phyloP scores from a whole-genome alignment of 768 basidiomycete genomes.

The Boletales sp. region DNA sequence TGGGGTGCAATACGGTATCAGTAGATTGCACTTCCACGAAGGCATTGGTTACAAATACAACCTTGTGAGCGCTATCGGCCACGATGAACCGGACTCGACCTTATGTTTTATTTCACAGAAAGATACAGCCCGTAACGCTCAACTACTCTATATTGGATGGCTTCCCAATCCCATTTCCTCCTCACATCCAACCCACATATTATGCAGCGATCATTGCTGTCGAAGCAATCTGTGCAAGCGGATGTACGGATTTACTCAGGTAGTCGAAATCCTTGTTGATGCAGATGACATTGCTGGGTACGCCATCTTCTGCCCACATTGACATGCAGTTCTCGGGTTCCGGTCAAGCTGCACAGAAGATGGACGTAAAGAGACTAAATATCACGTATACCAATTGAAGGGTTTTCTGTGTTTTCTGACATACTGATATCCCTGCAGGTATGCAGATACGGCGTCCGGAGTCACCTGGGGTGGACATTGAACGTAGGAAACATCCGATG shows the following conservation, averaged over 20 bases:
- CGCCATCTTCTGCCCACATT: conserved; percentile 51
- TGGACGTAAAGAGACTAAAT: conserved; percentile 46
- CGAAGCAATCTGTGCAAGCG: conserved; percentile 46
- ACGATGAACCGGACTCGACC: background rate
- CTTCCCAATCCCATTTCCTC: conserved; percentile 47
- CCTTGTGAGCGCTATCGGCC: conserved; percentile 34
- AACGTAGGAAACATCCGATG: conserved; percentile 51
- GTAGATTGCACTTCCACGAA: conserved; percentile 58
- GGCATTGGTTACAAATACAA: conserved; percentile 73
- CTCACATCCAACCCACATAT: conserved; percentile 65
- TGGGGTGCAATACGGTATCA: conserved; percentile 53
- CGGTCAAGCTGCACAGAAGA: conserved; percentile 23
- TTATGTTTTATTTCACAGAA: background rate
- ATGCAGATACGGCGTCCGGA: conserved; percentile 47
- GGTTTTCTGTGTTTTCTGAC: background rate
- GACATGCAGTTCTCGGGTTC: conserved; percentile 36
- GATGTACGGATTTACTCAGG: conserved; percentile 34
- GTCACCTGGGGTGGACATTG: conserved; percentile 54
- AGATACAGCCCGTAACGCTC: conserved; percentile 60
- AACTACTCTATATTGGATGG: conserved; percentile 58
- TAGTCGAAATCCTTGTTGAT: conserved; percentile 48
- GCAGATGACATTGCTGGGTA: conserved; percentile 53
- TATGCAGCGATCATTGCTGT: conserved; percentile 61
- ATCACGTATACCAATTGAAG: conserved; percentile 35
- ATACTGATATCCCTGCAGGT: conserved; percentile 25